Base-by-base conservation (phyloP, 805 yeast species). In the Scheffersomyces stipitis region DNA sequence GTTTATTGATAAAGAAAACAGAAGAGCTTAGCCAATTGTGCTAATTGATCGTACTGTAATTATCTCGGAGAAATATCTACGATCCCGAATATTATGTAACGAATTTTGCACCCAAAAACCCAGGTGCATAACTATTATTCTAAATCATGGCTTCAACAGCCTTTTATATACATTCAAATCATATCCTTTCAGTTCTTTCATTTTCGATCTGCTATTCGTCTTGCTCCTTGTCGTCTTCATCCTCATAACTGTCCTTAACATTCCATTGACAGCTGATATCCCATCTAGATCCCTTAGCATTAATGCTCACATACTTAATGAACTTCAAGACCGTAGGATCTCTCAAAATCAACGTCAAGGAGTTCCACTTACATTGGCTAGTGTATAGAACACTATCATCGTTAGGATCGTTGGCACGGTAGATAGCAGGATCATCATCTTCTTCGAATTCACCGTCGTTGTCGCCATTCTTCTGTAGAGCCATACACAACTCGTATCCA, bases 401-500 rank as follows among this genome's bases (percentile, higher is more conserved):
- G 17, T 76, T 78, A 0, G 81, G 77, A 18, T 73, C 76, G 39
- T 64, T 73, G 10, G 66, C 58, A 40, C 54, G 63, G 62, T 89
- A 89, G 22, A 89, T 82, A 0, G 96, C 96, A 7, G 96, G 96
- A 54, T 89, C 96, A 42, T 83, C 88, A 26, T 64, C 69, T 37
- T 64, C 70, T 22, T 52, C 78, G 16, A 66, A 75, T 18, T 68
- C 69, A 15, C 64, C 73, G 16, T 67, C 75, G 3, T 63, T 71
- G 3, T 58, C 68, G 2, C 64, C 71, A 1, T 61, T 71, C 2
- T 63, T 70, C 30, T 76, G 77, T 42, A 73, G 66, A n/a, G 73
- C 68, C 95, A 93, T 86, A 53, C 91, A 83, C 36, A 95, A 67
- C 54, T 93, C 97, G 62, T 95, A 93, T 2, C 97, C 99, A 26